Evolutionary conservation across 768 basidiomycete genomes (phyloP), one percentile per base, ranked within the genome.

Genomic region (Lentinus tigrinus): DNA sequence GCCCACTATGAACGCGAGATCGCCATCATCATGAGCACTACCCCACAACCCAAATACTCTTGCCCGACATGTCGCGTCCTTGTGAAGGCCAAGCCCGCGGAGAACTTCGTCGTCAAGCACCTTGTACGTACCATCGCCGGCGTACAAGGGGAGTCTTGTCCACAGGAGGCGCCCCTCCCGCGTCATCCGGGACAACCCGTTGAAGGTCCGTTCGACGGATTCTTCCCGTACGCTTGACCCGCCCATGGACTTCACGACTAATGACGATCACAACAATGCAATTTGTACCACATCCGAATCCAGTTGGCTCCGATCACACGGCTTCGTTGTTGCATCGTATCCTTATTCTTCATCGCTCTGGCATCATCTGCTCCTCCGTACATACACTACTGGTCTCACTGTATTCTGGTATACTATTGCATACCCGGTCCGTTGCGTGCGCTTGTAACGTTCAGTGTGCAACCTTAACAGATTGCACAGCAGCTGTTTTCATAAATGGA

Each of bases 11-110:
- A 61, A 48, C 48, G 34, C 44, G 49, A 57, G 38, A 53, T 67
- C 34, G 16, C 36, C 8, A 50, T 34, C 31, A n/a, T 52, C 17
- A 23, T 52, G 36, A 50, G 36, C 6, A 24, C 40, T n/a, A 56
- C 46, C 24, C 73, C 72, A 6, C 70, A 75, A 36, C 87, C 85
- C 0, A 67, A 77, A 28, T 89, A 86, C 62, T 83, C 83, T 1
- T 91, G 89, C 54, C 89, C 89, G 3, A 82, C 81, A 4, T 91
- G 89, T 63, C 77, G 89, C 51, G 73, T 77, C 46, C 63, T 68
- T 13, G 79, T 86, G 11, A 67, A 71, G 28, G 74, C 65, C 13
- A 77, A 75, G 21, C 89, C 89, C 0, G 75, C 80, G 0, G 85
- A 89, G 64, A 79, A 80, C 44, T 91, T 82, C 67, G 75, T 77